These are phyloP conservation scores for Fraxinus ornus DNA, from an alignment of 305 asterid genomes.

Conservation along the genomic window DNA sequence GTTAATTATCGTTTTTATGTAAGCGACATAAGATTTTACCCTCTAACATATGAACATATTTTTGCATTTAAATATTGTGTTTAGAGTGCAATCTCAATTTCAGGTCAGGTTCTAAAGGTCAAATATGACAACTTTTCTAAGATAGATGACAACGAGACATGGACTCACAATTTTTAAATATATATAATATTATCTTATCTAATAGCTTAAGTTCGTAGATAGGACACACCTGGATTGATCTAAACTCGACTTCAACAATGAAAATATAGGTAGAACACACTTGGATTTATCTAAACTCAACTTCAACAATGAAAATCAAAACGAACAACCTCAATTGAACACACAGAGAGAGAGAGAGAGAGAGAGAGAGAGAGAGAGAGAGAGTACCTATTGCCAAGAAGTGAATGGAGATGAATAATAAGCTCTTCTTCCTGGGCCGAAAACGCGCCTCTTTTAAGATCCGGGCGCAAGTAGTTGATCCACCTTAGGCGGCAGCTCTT, in stretches of 20 bases:
- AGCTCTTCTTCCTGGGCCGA: conserved; percentile 63
- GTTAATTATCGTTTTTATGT: too few relatives aligned
- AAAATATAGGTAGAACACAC: too few relatives aligned
- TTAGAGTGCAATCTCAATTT: too few relatives aligned
- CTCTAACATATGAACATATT: neutral
- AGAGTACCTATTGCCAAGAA: conserved; percentile 56
- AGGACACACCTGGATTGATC: neutral
- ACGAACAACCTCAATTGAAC: too few relatives aligned
- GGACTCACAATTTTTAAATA: too few relatives aligned
- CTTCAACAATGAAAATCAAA: neutral
- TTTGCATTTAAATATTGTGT: too few relatives aligned
- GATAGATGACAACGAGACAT: neutral
- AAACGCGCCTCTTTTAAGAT: conserved; percentile 60
- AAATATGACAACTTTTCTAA: neutral
- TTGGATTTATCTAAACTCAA: too few relatives aligned
- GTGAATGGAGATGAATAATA: conserved; percentile 53
- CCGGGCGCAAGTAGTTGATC: conserved; percentile 60
- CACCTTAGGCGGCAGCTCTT: conserved; percentile 65
- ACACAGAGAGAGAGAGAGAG: too few relatives aligned
- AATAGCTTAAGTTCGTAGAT: neutral
- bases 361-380: neutral
- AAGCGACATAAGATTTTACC: neutral
- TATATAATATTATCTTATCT: too few relatives aligned
- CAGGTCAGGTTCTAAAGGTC: too few relatives aligned
- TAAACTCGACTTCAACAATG: neutral